Conservation (phyloP, 2,329 filamentous ascomycete species). For the Metarhizium robertsii region DNA sequence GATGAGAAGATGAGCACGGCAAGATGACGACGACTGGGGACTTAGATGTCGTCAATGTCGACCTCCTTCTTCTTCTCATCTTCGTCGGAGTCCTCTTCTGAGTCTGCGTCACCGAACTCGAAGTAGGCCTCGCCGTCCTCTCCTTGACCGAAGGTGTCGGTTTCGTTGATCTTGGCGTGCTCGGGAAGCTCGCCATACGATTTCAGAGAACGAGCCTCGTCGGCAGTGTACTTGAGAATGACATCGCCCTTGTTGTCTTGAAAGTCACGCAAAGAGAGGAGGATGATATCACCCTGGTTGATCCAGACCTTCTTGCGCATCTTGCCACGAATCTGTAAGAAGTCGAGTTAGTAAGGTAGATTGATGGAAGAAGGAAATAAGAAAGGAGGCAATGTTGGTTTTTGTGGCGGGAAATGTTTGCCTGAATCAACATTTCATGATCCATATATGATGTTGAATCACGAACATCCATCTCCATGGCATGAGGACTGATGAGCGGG, state of each 20-base stretch:
- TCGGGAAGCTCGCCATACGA: conserved; percentile 96
- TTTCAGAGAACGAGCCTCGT: conserved; percentile 92
- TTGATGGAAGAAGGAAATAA: too few species aligned
- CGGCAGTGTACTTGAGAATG: conserved; percentile 90
- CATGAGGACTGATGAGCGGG: neutral
- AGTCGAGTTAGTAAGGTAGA: neutral
- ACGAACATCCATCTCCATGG: too few species aligned
- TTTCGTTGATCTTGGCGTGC: conserved; percentile 99
- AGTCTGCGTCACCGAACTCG: conserved; percentile 94
- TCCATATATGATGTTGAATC: neutral
- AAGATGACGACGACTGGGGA: neutral
- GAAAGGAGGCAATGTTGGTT: neutral
- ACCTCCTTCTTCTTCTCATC: conserved; percentile 64
- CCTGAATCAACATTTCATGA: neutral
- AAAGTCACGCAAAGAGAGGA: conserved; percentile 81
- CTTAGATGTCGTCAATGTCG: conserved; percentile 91
- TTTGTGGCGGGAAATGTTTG: neutral
- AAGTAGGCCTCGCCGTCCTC: conserved; percentile 95
- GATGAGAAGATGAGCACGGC: neutral
- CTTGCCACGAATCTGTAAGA: conserved; percentile 61
- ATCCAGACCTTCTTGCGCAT: conserved; percentile 99
- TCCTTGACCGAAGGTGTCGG: conserved; percentile 84
- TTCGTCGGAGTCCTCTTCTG: conserved; percentile 41
- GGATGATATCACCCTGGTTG: conserved; percentile 94
- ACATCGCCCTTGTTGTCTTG: conserved; percentile 96